These are phyloP conservation scores for Bolboschoenus planiculmis DNA, from an alignment of 176 grass and related monocot species.

Conservation along the genomic window DNA sequence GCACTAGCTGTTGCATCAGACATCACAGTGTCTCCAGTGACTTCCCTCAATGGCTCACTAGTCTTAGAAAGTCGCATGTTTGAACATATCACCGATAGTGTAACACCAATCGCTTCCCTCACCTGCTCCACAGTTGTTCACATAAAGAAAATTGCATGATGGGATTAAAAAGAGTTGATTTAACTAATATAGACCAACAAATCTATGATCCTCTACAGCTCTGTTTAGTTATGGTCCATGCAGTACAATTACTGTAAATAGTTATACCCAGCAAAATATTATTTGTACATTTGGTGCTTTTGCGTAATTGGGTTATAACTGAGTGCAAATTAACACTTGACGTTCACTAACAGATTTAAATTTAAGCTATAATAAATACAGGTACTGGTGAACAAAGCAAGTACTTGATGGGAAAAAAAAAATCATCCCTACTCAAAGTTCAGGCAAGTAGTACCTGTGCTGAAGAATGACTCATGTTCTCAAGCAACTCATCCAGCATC, in stretches of 20 bases:
- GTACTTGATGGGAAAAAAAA: not conserved
- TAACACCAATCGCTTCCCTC: slow-evolving; percentile 88
- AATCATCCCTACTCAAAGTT: not conserved
- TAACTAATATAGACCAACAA: not conserved
- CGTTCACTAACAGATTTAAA: not conserved
- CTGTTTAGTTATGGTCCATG: not conserved
- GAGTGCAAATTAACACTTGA: not conserved
- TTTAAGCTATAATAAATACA: not conserved
- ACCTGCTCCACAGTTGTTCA: slow-evolving; percentile 33
- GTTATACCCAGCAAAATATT: not conserved
- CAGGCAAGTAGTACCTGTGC: slow-evolving; percentile 50
- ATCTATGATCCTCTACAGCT: not conserved
- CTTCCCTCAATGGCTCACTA: slow-evolving; percentile 21
- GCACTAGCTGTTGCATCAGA: slow-evolving; percentile 24
- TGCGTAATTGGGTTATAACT: not conserved
- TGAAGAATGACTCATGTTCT: slow-evolving; percentile 86
- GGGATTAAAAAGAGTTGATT: not conserved
- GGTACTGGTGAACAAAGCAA: not conserved
- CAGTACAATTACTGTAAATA: not conserved
- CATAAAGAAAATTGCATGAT: not conserved
- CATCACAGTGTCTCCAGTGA: slow-evolving; percentile 38
- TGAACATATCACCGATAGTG: slow-evolving; percentile 75
- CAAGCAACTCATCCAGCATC: slow-evolving; percentile 75
- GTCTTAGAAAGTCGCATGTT: slow-evolving; percentile 58
- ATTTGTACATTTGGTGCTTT: not conserved